Evolutionary conservation across 495 filamentous ascomycete species (phyloP).

Genomic region (Penicillium angulare): DNA sequence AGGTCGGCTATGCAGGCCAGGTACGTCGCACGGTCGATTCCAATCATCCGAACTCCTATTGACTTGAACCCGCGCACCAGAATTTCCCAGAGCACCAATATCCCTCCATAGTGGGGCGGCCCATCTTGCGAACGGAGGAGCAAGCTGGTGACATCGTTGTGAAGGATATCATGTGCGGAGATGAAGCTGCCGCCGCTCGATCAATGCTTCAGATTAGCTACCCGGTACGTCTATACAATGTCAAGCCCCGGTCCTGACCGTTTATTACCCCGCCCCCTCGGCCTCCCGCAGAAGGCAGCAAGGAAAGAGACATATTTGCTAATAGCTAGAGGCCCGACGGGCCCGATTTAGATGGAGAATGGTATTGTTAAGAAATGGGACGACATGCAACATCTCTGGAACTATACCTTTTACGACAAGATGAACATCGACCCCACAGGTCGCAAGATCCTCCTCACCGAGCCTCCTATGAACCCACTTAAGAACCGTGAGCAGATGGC

Average conservation of each 20-base stretch:
- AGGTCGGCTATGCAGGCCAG: conserved; percentile 95
- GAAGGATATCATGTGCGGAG: conserved; percentile 99
- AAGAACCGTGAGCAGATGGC: conserved; percentile 96
- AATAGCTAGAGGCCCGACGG: conserved; percentile 17
- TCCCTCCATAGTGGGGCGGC: conserved; percentile 96
- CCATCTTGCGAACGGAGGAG: conserved; percentile 96
- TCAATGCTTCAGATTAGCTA: conserved; percentile 98
- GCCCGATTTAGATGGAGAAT: conserved; percentile 80
- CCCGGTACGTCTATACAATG: conserved; percentile 58
- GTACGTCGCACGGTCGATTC: conserved; percentile 38
- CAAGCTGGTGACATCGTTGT: conserved; percentile 73
- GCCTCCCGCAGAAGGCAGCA: conserved; percentile 17
- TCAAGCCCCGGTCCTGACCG: conserved; percentile 10
- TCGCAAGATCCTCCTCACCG: conserved; percentile 96
- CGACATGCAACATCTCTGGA: conserved; percentile 99
- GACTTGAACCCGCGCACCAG: conserved; percentile 38
- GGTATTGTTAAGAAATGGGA: conserved; percentile 99
- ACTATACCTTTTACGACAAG: conserved; percentile 97
- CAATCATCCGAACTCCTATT: conserved; percentile 5
- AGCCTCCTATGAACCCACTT: conserved; percentile 96
- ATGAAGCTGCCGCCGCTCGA: conserved; percentile 92
- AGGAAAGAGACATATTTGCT: conserved; percentile 16
- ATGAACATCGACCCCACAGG: conserved; percentile 87
- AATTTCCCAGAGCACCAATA: conserved; percentile 99
- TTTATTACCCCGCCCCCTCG: conserved; percentile 22